Evolutionary conservation across 306 rosid genomes (phyloP), one percentile per base, ranked within the genome.

Genomic region (Trifolium repens): DNA sequence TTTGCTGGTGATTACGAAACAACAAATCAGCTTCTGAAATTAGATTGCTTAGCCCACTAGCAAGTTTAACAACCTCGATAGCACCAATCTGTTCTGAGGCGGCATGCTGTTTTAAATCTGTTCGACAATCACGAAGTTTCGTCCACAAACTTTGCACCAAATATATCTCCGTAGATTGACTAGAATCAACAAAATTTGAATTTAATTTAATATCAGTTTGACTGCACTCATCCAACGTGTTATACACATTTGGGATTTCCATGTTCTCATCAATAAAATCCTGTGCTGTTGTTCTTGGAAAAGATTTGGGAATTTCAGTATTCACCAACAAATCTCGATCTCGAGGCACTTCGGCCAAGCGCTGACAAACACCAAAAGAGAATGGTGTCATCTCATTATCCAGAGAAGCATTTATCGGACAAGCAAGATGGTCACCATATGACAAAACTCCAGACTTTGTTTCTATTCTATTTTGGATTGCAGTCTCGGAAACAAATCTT

Each of bases 21-120:
- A 93, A 66, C 16, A 90, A 22, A 59, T 94, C 99, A 17, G 83
- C 80, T 63, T 92, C 92, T 66, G 99, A 89, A 47, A 88, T 83
- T 83, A 94, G 86, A 81, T 85, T 65, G 84, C 91, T 89, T 83
- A 88, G 70, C 60, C 74, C 80, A 79, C 88, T 80, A 81, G 89
- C 79, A 68, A 86, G 92, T 77, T 81, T 76, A 77, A 81, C 80
- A 81, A 84, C 86, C 85, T 85, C 82, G 62, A 50, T 52, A 63
- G 80, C 83, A 72, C 77, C 87, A 60, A 26, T 77, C 67, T 78
- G 82, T 79, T 90, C 96, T 67, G 77, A 77, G 74, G 78, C 43
- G 8, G 59, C 76, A 46, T 84, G 82, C 81, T 85, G 91, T 80
- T 85, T 78, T 59, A 90, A 81, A 81, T 90, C 90, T 37, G 71